Percentiles rank a stretch among this genome's conserved stretches.
phyloP scores from a whole-genome alignment of 2,329 filamentous ascomycete genomes.

The Neurospora sp. region DNA sequence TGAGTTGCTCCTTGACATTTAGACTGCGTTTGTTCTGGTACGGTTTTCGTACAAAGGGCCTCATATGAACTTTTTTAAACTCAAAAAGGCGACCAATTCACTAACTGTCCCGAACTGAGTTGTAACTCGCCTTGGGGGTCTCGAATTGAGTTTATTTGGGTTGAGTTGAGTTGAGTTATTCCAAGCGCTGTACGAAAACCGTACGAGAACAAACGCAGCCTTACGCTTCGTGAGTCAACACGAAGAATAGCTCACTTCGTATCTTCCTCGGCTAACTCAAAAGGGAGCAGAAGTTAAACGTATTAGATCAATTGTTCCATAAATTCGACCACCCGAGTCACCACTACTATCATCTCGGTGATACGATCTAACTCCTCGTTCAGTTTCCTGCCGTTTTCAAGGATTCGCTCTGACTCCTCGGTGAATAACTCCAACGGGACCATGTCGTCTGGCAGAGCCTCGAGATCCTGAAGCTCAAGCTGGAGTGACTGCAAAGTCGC shows the following conservation, averaged over 20 bases:
- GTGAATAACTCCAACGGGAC: neutral
- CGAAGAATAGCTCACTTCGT: neutral
- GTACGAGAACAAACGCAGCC: too few relatives aligned
- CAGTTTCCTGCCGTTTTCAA: neutral
- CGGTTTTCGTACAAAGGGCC: too few relatives aligned
- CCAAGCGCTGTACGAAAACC: too few relatives aligned
- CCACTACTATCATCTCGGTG: neutral
- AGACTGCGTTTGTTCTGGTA: too few relatives aligned
- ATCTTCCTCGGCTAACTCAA: neutral
- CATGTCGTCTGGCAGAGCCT: neutral
- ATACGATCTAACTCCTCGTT: neutral
- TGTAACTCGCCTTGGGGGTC: too few relatives aligned
- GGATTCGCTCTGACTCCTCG: neutral
- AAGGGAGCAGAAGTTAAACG: neutral
- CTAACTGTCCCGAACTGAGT: too few relatives aligned
- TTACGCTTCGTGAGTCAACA: neutral
- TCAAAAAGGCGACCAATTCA: too few relatives aligned
- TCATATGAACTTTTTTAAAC: too few relatives aligned
- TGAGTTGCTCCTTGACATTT: neutral
- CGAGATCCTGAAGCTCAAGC: neutral
- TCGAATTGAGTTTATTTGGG: too few relatives aligned
- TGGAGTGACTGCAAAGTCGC: neutral
- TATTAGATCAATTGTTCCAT: neutral
- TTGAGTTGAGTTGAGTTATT: too few relatives aligned
- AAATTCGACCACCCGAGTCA: neutral